Evolutionary conservation across 164 flowering plant genomes (phyloP).

Genomic region (Aristolochia contorta): DNA sequence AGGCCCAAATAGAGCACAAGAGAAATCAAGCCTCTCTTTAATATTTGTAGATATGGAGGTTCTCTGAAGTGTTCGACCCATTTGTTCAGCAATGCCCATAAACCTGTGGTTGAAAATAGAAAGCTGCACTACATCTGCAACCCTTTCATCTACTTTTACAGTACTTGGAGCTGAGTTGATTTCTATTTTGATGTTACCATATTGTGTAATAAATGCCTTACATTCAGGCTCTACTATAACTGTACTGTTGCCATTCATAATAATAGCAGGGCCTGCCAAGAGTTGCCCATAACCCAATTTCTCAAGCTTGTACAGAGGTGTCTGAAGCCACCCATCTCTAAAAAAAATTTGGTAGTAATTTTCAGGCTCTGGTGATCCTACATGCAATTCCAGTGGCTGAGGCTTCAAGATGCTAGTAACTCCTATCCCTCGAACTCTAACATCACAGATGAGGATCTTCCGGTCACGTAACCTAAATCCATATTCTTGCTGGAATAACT

Average conservation of each 20-base stretch:
- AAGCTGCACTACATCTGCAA: conserved; percentile 93
- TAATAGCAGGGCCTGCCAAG: conserved; percentile 71
- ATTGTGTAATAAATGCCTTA: conserved; percentile 65
- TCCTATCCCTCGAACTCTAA: conserved; percentile 88
- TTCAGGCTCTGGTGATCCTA: conserved; percentile 39
- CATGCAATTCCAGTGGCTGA: conserved; percentile 25
- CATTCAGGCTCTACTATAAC: conserved; percentile 89
- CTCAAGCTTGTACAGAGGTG: conserved; percentile 82
- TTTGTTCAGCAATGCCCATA: conserved; percentile 99
- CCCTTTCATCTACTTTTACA: conserved; percentile 41
- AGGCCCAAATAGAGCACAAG: conserved; percentile 95
- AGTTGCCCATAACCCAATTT: conserved; percentile 61
- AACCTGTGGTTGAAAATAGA: conserved; percentile 93
- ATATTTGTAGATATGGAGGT: conserved; percentile 97
- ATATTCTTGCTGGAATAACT: conserved; percentile 79
- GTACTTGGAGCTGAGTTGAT: conserved; percentile 34
- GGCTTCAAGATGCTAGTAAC: conserved; percentile 84
- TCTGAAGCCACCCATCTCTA: conserved; percentile 56
- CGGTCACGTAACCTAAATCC: conserved; percentile 83
- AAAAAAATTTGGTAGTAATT: conserved; percentile 61
- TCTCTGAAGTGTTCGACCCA: conserved; percentile 96
- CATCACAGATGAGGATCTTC: conserved; percentile 77
- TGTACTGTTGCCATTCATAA: conserved; percentile 97
- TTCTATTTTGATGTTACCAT: conserved; percentile 81
- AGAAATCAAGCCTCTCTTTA: conserved; percentile 91